Evolutionary conservation across 345 rosid genomes (phyloP), one percentile per base, ranked within the genome.

Genomic region (Psidium guajava): DNA sequence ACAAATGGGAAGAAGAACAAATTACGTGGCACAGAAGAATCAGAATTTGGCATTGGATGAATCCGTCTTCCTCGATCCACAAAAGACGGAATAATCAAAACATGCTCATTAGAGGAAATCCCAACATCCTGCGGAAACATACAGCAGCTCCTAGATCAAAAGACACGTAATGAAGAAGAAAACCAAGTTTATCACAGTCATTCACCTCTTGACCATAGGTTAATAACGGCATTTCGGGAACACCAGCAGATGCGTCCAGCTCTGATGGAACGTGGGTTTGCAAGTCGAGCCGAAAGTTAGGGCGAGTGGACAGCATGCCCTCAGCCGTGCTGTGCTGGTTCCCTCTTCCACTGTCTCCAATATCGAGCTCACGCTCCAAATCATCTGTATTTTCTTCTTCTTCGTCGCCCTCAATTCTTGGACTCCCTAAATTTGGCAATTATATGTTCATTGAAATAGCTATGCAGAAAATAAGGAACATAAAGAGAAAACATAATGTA

Each of bases 41-140:
- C 98, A 86, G 90, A 58, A 88, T 85, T 84, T 81, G 91, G 89
- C 82, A 92, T 83, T 75, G 95, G 97, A 86, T 92, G 91, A 85
- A 90, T 88, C 86, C 92, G 88, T 85, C 88, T 88, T 74, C 92
- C 93, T 83, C 88, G 90, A 85, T 87, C 86, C 92, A 90, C 90
- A 84, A 90, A 93, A 21, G 99, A 95, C 11, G 97, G 96, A 50
- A 95, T 75, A 61, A 94, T 94, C 74, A 96, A 95, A 54, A 96
- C 98, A 90, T 96, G 97, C 80, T 92, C 90, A 50, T 96, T 97
- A 42, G 96, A 87, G 54, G 95, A 93, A 84, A 94, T 93, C 55
- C 91, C 98, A 84, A 53, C 90, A 83, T 95, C 98, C 99, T 96
- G 56, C 52, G 40, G 11, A 44, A 87, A 82, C 16, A 84, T 28